Evolutionary conservation across 192 early-diverging fungal species (phyloP).

Genomic region (Coemansia pectinata): DNA sequence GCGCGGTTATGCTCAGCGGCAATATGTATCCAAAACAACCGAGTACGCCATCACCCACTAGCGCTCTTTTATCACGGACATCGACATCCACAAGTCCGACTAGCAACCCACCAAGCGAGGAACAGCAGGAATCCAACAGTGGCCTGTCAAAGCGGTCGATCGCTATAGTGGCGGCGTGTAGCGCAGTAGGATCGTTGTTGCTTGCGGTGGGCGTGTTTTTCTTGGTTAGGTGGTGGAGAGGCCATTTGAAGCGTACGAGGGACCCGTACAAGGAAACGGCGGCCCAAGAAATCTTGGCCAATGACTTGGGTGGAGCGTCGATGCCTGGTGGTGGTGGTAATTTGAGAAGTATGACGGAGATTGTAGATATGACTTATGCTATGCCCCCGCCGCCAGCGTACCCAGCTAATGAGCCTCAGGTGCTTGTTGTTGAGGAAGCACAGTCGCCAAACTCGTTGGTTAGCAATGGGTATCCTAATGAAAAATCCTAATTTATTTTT

Average conservation of each 20-base stretch:
- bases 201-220: conserved; percentile 3
- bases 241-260: not conserved
- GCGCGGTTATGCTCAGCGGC: not conserved
- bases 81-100: not conserved
- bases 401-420: not conserved
- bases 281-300: conserved; percentile 16
- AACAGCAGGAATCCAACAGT: not conserved
- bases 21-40: conserved; percentile 2
- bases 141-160: conserved; percentile 10
- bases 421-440: not conserved
- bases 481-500: not conserved
- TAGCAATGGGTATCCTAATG: not conserved
- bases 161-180: conserved; percentile 16
- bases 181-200: conserved; percentile 10
- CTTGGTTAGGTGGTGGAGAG: conserved; percentile 7
- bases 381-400: not conserved
- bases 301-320: conserved; percentile 22
- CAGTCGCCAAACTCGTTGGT: not conserved
- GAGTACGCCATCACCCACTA: not conserved
- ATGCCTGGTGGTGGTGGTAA: not conserved
- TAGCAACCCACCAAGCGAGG: not conserved
- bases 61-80: not conserved
- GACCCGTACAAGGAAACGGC: conserved; percentile 23
- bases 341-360: not conserved
- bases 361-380: not conserved